Conservation (phyloP, 768 basidiomycete species). For the Fibroporia radiculosa region DNA sequence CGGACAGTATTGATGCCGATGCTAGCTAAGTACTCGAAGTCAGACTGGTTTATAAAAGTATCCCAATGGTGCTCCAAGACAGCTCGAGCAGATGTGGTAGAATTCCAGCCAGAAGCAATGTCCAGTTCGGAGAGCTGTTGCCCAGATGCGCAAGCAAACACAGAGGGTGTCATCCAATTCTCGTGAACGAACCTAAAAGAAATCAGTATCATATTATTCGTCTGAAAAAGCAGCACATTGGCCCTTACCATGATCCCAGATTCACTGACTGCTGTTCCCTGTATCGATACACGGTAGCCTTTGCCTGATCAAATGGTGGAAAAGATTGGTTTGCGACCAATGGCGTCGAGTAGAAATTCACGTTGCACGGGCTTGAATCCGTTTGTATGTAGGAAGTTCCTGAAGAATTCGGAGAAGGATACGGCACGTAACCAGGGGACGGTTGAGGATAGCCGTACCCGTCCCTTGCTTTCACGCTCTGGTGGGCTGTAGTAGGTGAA, state of each 20-base stretch:
- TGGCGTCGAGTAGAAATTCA: background rate
- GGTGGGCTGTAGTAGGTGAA: too few relatives aligned
- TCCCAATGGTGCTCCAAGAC: slow-evolving; percentile 70
- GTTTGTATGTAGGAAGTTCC: slow-evolving; percentile 1
- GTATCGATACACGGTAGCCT: slow-evolving; percentile 49
- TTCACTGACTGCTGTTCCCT: slow-evolving; percentile 60
- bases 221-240: background rate
- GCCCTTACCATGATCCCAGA: slow-evolving; percentile 48
- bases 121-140: slow-evolving; percentile 50
- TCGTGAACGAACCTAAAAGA: slow-evolving; percentile 64
- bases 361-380: slow-evolving; percentile 2
- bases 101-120: slow-evolving; percentile 58
- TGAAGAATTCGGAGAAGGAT: too few relatives aligned
- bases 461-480: too few relatives aligned
- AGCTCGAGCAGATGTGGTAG: slow-evolving; percentile 32
- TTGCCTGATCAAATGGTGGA: slow-evolving; percentile 39
- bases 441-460: too few relatives aligned
- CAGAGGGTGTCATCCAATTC: slow-evolving; percentile 65
- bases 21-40: slow-evolving; percentile 54
- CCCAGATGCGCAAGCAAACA: slow-evolving; percentile 52
- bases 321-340: slow-evolving; percentile 28
- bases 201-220: background rate
- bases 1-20: slow-evolving; percentile 57
- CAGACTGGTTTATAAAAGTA: slow-evolving; percentile 54
- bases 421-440: too few relatives aligned